Evolutionary conservation across 2,329 filamentous ascomycete genomes (phyloP).

Genomic region (Tolypocladium nubicola): DNA sequence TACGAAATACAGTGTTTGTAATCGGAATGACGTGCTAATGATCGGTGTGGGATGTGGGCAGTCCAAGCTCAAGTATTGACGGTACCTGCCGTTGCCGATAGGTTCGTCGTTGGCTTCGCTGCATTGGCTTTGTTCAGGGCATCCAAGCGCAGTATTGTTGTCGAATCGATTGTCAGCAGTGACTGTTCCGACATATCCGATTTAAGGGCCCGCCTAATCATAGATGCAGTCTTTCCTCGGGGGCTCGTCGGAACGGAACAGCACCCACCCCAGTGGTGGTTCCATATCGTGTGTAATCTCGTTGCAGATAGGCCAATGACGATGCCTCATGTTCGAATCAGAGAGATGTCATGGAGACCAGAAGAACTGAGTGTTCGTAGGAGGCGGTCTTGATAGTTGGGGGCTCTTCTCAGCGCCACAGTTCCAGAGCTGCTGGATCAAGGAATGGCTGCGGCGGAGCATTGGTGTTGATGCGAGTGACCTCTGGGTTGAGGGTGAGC

Average conservation of each 20-base stretch:
- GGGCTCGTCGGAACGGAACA: neutral
- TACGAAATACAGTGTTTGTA: neutral
- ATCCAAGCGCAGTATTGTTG: neutral
- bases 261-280: neutral
- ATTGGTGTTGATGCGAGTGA: constrained; percentile 15
- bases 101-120: no score
- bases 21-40: neutral
- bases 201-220: neutral
- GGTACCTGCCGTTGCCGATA: neutral
- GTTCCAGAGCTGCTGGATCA: constrained; percentile 15
- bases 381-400: neutral
- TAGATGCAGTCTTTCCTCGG: neutral
- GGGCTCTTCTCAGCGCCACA: constrained; percentile 6
- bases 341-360: neutral
- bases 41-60: neutral
- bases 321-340: neutral
- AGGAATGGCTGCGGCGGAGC: constrained; percentile 23
- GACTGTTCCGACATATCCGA: neutral
- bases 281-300: neutral
- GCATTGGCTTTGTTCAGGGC: neutral
- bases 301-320: neutral
- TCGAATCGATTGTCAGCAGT: neutral
- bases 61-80: neutral
- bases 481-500: constrained; percentile 9
- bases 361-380: neutral